Conservation (phyloP, 2,329 filamentous ascomycete species). For the Iodosphaeria phyllophila region DNA sequence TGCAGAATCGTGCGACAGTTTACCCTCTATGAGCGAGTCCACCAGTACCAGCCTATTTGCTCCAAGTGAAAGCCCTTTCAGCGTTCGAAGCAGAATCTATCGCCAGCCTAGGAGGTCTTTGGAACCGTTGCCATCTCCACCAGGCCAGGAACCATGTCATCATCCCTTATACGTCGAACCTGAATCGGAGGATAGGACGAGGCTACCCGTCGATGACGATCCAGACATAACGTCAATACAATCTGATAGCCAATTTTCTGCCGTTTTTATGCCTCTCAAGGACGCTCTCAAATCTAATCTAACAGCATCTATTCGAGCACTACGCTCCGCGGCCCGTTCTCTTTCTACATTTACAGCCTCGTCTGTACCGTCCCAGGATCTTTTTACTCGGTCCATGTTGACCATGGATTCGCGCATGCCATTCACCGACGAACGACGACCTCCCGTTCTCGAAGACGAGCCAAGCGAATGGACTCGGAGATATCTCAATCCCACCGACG, state of each 20-base stretch:
- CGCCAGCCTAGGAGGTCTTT: constrained; percentile 27
- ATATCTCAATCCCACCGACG: constrained; percentile 46
- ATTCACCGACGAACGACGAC: constrained; percentile 48
- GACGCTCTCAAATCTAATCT: constrained; percentile 51
- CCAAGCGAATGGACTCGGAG: constrained; percentile 47
- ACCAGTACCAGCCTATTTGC: constrained; percentile 28
- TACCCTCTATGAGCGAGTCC: constrained; percentile 39
- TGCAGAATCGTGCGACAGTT: constrained; percentile 39
- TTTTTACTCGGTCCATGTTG: constrained; percentile 47
- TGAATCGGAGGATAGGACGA: no score
- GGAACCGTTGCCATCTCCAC: constrained; percentile 35
- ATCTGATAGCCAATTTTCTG: constrained; percentile 13
- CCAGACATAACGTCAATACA: constrained; percentile 9
- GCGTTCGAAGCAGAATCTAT: constrained; percentile 22
- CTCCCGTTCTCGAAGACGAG: constrained; percentile 41
- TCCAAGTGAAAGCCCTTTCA: constrained; percentile 28
- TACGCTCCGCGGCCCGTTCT: constrained; percentile 44
- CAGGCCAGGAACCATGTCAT: constrained; percentile 24
- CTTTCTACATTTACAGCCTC: constrained; percentile 44
- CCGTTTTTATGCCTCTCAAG: constrained; percentile 23
- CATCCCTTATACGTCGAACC: constrained; percentile 33
- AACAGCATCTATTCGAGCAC: constrained; percentile 44
- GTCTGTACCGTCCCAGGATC: constrained; percentile 46
- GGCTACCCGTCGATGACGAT: constrained; percentile 26
- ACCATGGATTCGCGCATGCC: constrained; percentile 47